Conservation (phyloP, 805 yeast species). For the Yamadazyma kitorensis region DNA sequence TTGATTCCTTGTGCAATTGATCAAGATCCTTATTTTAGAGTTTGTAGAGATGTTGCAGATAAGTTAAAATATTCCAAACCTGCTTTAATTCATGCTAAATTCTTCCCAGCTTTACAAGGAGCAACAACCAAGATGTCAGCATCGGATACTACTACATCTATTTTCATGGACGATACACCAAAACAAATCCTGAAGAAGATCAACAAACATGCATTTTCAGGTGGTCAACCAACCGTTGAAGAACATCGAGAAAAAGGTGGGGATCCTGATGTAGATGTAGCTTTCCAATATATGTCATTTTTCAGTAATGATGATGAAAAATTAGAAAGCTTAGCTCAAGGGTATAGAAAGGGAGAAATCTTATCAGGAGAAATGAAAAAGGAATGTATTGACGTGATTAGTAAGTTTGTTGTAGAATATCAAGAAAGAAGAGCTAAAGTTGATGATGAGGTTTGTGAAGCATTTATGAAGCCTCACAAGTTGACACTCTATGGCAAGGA, state of each 20-base stretch:
- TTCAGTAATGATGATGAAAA: conserved; percentile 86
- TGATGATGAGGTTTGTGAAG: conserved; percentile 55
- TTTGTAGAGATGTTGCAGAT: conserved; percentile 95
- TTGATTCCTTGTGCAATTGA: conserved; percentile 98
- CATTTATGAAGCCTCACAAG: conserved; percentile 83
- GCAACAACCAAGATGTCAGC: conserved; percentile 97
- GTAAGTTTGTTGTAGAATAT: conserved; percentile 74
- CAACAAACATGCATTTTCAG: conserved; percentile 94
- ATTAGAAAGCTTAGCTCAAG: conserved; percentile 56
- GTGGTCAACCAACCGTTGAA: conserved; percentile 84
- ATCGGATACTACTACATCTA: conserved; percentile 83
- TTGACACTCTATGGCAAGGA: conserved; percentile 71
- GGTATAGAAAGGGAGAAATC: conserved; percentile 76
- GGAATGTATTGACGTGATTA: conserved; percentile 75
- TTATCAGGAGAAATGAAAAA: conserved; percentile 93
- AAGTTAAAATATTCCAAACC: conserved; percentile 90
- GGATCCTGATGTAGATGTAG: conserved; percentile 91
- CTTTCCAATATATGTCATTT: conserved; percentile 88
- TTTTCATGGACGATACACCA: conserved; percentile 92
- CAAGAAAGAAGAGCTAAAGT: conserved; percentile 74
- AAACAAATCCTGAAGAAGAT: conserved; percentile 91
- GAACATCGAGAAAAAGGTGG: conserved; percentile 92
- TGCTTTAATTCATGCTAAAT: conserved; percentile 86
- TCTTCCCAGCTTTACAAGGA: conserved; percentile 98
- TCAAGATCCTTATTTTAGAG: conserved; percentile 97